phyloP scores from a whole-genome alignment of 2,329 filamentous ascomycete species.

The Aspergillus tubingensis region DNA sequence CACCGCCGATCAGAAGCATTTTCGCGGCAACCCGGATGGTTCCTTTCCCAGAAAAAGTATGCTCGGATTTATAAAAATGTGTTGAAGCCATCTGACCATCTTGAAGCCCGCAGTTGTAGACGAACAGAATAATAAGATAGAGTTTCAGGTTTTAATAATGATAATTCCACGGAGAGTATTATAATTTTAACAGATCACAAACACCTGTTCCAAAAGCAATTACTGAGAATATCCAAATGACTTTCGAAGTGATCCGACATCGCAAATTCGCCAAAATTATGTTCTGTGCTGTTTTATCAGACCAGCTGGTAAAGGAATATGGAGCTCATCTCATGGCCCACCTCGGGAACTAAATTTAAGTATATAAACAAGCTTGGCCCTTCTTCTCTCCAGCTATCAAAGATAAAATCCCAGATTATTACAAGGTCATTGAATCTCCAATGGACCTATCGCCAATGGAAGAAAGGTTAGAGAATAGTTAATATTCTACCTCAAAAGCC shows the following conservation, averaged over 20 bases:
- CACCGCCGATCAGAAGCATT: too few relatives aligned
- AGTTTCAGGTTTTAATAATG: conserved; percentile 97
- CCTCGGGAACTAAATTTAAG: conserved; percentile 95
- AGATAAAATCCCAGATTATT: conserved; percentile 96
- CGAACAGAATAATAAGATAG: conserved; percentile 90
- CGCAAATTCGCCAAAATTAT: conserved; percentile 97
- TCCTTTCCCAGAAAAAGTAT: too few relatives aligned
- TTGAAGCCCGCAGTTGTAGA: conserved; percentile 80
- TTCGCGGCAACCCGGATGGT: too few relatives aligned
- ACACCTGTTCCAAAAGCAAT: conserved; percentile 96
- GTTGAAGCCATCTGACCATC: too few relatives aligned
- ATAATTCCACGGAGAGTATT: conserved; percentile 79
- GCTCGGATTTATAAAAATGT: too few relatives aligned
- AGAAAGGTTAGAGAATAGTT: conserved; percentile 86
- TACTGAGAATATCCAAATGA: conserved; percentile 99
- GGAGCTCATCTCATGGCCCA: conserved; percentile 98
- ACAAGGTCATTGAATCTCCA: conserved; percentile 95
- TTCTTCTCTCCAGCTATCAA: conserved; percentile 91
- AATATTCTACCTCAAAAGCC: conserved; percentile 87
- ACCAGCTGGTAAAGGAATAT: conserved; percentile 98
- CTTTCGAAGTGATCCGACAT: conserved; percentile 86
- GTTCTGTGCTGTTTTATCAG: conserved; percentile 95
- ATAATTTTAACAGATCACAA: conserved; percentile 95
- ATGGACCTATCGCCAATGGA: conserved; percentile 99
- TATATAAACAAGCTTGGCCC: conserved; percentile 89